Evolutionary conservation across 1,139 yeast genomes (phyloP).

Genomic region (Geotrichum reessii): DNA sequence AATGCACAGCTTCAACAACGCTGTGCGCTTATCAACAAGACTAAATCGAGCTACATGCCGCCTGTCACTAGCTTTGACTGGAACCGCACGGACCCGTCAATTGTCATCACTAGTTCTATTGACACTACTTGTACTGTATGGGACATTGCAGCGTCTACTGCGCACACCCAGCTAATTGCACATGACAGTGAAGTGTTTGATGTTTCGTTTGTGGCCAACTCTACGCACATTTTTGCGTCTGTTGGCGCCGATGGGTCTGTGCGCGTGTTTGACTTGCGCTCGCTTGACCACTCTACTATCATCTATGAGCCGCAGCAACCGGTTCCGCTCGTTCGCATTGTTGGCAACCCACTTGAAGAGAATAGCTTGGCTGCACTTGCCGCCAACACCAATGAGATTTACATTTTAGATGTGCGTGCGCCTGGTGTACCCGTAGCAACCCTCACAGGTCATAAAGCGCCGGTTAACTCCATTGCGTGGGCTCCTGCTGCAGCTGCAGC

Average conservation of each 20-base stretch:
- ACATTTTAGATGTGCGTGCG: constrained; percentile 75
- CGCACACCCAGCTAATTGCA: constrained; percentile 90
- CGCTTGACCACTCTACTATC: constrained; percentile 89
- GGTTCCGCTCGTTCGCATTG: constrained; percentile 64
- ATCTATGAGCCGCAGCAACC: constrained; percentile 67
- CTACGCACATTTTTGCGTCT: constrained; percentile 77
- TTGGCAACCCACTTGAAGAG: constrained; percentile 71
- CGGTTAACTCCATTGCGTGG: constrained; percentile 76
- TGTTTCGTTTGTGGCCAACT: constrained; percentile 72
- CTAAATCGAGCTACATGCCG: constrained; percentile 43
- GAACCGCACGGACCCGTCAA: constrained; percentile 66
- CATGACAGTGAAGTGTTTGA: constrained; percentile 95
- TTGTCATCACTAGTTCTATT: constrained; percentile 77
- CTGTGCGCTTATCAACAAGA: constrained; percentile 40
- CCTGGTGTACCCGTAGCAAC: constrained; percentile 76
- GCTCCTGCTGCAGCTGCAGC: constrained; percentile 48
- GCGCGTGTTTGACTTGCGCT: constrained; percentile 81
- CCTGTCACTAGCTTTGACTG: constrained; percentile 85
- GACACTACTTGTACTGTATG: constrained; percentile 97
- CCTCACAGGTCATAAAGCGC: constrained; percentile 60
- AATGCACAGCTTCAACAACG: constrained; percentile 39
- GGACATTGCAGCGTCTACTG: constrained; percentile 74
- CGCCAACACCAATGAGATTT: constrained; percentile 58
- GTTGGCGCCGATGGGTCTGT: constrained; percentile 96
- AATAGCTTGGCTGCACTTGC: constrained; percentile 82